Conservation (phyloP, 495 filamentous ascomycete species). For the Podospora sp. region DNA sequence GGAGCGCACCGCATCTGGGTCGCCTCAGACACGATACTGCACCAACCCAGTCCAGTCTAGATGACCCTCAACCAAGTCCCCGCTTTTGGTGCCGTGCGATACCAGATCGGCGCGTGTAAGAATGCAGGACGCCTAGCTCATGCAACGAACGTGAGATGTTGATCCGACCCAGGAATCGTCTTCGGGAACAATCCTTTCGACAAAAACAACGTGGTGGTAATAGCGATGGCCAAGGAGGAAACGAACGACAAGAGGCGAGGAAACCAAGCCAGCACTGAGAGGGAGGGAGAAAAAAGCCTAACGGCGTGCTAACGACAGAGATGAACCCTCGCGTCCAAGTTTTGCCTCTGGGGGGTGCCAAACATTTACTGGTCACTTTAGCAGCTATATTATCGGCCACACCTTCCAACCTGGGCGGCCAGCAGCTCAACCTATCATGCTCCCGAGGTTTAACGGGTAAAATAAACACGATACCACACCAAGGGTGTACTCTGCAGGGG, state of each 20-base stretch:
- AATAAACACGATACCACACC: constrained; percentile 15
- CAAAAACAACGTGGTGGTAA: background rate
- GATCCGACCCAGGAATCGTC: background rate
- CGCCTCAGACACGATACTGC: background rate
- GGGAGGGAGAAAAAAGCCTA: background rate
- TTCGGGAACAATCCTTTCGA: background rate
- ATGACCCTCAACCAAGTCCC: background rate
- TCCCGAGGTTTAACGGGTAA: constrained; percentile 17
- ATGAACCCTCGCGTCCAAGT: constrained; percentile 2
- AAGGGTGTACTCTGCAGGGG: constrained; percentile 16
- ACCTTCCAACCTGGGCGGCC: constrained; percentile 1
- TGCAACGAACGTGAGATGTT: background rate
- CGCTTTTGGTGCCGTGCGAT: background rate
- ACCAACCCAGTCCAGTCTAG: background rate
- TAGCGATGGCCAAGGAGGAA: background rate
- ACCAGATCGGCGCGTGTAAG: background rate
- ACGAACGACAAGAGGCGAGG: constrained; percentile 2
- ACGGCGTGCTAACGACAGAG: background rate
- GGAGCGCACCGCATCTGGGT: background rate
- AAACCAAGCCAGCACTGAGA: background rate
- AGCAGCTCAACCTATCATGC: constrained; percentile 5
- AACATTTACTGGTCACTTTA: too few relatives aligned
- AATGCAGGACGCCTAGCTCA: background rate
- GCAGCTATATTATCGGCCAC: constrained; percentile 11
- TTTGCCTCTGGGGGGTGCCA: constrained; percentile 1